Base-by-base conservation (phyloP, 441 rosid genomes). In the Gossypium schwendimanii region DNA sequence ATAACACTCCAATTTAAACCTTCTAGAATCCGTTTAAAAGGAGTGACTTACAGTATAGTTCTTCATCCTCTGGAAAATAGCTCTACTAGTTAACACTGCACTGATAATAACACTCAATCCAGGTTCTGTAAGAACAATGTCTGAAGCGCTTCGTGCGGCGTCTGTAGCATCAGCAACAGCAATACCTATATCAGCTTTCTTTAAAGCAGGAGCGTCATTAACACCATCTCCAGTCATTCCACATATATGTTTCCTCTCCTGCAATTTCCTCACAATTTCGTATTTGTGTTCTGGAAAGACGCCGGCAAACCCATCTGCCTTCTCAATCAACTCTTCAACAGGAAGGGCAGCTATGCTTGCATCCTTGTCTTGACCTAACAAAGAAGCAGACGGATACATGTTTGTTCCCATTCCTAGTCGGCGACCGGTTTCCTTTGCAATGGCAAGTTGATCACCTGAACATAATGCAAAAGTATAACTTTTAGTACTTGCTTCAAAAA, bases 351-450 rank as follows among this genome's bases (percentile, higher is more conserved):
- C 99, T 26, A 94, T 84, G 83, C 71, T 89, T 3, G 81, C 80
- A 73, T 90, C 97, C 84, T 87, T 90, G 78, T 90, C 79, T 66
- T 87, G 89, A 39, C 96, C 97, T 55, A 94, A 92, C 72, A 94
- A 85, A 73, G 97, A 73, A 28, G 97, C 88, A 44, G 99, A 94
- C 2, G 99, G 99, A 77, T 94, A 94, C 99, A 94, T 94, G 85
- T 94, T 94, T 71, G 97, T 89, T 84, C 98, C 98, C 98, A 94
- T 94, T 76, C 98, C 98, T 57, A 94, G 97, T 73, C 99, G 85
- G 58, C 98, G 88, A 39, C 99, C 99, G 2, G 99, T 94, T 78
- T 94, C 99, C 85, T 94, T 94, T 71, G 87, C 99, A 74, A 94
- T 94, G 73, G 98, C 98, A 77, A 94, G 93, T 73, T 94, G 98